Evolutionary conservation across 2,329 filamentous ascomycete genomes (phyloP), one percentile per base, ranked within the genome.

Genomic region (Fusarium floridanum): DNA sequence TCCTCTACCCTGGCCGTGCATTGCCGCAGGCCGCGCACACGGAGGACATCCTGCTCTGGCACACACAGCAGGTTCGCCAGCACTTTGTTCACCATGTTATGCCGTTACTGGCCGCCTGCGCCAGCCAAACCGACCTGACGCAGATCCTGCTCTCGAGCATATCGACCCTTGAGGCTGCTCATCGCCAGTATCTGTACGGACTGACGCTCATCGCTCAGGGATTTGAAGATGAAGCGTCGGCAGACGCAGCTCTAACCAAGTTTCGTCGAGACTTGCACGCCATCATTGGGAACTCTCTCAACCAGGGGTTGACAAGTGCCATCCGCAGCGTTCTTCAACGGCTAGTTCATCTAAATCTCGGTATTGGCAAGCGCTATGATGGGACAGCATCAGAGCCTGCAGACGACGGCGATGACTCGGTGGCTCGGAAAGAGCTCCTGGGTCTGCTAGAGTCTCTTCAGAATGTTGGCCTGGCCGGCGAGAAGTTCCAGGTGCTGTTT

Each of bases 401-500:
- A 32, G 75, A 79, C 22, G 77, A 82, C 10, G 57, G 78, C 36
- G 77, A 78, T 41, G 79, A 83, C 11, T 80, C 84, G 4, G 81
- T 76, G 61, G 85, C 88, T 66, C 85, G 86, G 39, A 83, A 85
- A 36, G 87, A 89, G 60, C 82, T 94, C 56, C 81, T 90, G 34
- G 80, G 85, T 45, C 82, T 94, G 20, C 84, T 93, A 2, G 86
- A 88, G 59, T 88, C 89, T 10, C 83, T 95, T 17, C 85, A 88
- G 74, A 86, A 88, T 56, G 90, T 94, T 24, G 93, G 93, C 0
- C 83, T 95, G 20, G 91, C 91, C 1, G 92, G 92, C 29, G 91
- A 93, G 77, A 86, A 85, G 59, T 93, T 93, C 61, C 91, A 95
- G 78, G 88, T 92, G 34, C 85, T 93, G 39, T 92, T 95, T 77